Evolutionary conservation across 495 filamentous ascomycete genomes (phyloP).

Genomic region (Beverwykella pulmonaria): DNA sequence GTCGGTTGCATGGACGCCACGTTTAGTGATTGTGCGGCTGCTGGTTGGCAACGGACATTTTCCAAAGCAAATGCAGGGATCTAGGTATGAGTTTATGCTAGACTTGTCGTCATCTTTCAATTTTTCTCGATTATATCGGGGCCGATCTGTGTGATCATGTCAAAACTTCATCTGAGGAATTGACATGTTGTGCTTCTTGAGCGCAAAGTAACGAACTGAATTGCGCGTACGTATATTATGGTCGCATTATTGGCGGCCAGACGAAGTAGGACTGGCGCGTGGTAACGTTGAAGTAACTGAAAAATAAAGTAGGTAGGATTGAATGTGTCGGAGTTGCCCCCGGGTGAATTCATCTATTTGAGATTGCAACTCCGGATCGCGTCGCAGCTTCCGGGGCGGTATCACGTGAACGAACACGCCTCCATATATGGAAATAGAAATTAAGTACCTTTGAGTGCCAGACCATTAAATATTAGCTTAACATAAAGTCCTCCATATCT

Average conservation of each 20-base stretch:
- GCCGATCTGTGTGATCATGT: background rate
- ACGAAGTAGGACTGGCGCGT: background rate
- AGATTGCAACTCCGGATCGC: background rate
- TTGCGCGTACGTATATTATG: slow-evolving; percentile 2
- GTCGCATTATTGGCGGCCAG: background rate
- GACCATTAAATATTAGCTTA: background rate
- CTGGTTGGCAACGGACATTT: slow-evolving; percentile 17
- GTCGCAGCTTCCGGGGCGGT: background rate
- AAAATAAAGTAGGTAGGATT: slow-evolving; percentile 5
- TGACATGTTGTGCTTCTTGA: background rate
- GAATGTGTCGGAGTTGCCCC: background rate
- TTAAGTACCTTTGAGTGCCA: background rate
- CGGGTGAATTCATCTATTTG: slow-evolving; percentile 19
- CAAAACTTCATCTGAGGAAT: background rate
- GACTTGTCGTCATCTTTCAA: slow-evolving; percentile 14
- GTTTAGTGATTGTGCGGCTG: slow-evolving; percentile 2
- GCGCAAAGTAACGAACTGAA: background rate
- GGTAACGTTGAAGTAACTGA: slow-evolving; percentile 10
- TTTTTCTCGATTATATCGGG: background rate
- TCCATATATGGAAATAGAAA: background rate
- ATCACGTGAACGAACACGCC: background rate
- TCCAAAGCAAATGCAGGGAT: slow-evolving; percentile 6
- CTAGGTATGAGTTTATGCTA: slow-evolving; percentile 9
- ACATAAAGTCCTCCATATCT: too few species aligned
- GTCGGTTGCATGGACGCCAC: slow-evolving; percentile 25